phyloP scores from a whole-genome alignment of 306 rosid genomes.

The Castanospermum australe region DNA sequence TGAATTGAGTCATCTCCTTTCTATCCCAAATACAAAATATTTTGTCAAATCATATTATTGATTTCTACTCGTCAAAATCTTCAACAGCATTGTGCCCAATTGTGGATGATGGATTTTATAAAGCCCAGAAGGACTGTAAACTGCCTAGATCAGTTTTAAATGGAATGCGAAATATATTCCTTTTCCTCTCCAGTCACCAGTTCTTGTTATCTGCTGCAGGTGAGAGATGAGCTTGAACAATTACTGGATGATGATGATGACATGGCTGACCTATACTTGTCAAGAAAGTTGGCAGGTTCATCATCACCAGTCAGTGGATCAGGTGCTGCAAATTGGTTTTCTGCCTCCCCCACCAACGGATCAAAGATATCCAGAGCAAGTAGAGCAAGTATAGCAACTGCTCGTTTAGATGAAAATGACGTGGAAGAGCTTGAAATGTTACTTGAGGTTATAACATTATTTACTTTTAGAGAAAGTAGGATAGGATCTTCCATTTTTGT shows the following conservation, averaged over 20 bases:
- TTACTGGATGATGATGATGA: conserved; percentile 93
- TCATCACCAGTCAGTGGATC: conserved; percentile 78
- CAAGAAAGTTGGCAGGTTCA: conserved; percentile 72
- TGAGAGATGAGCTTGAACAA: conserved; percentile 93
- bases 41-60: background rate
- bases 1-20: conserved; percentile 2
- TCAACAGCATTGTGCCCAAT: background rate
- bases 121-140: background rate
- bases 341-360: conserved; percentile 73
- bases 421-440: conserved; percentile 97
- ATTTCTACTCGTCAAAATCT: background rate
- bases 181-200: conserved; percentile 37
- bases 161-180: background rate
- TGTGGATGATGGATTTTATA: background rate
- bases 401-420: conserved; percentile 80
- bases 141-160: conserved; percentile 16
- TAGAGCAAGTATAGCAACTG: conserved; percentile 72
- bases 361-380: conserved; percentile 84
- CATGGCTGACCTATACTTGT: conserved; percentile 94
- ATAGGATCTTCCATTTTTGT: conserved; percentile 3
- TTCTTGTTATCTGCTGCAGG: conserved; percentile 40
- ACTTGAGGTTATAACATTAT: conserved; percentile 62
- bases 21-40: background rate
- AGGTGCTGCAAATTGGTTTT: conserved; percentile 62
- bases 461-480: background rate